Conservation (phyloP, 805 yeast genomes). For the Zygosaccharomyces lentus region DNA sequence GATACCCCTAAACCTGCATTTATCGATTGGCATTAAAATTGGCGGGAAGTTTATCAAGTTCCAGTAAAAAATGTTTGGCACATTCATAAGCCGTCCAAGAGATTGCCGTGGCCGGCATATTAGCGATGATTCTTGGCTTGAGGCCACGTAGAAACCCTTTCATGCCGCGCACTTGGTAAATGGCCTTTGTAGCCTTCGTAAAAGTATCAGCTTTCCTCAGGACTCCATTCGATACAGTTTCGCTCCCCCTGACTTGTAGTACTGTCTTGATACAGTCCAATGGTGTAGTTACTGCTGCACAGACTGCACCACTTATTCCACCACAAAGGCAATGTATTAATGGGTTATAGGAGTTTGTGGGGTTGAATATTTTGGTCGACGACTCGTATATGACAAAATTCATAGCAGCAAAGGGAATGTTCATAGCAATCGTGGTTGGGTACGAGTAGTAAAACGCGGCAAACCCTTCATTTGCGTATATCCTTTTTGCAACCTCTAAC, state of each 20-base stretch:
- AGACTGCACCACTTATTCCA: conserved; percentile 88
- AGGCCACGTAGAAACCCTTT: conserved; percentile 77
- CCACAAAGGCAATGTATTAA: conserved; percentile 89
- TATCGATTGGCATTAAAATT: background rate
- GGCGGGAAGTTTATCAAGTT: background rate
- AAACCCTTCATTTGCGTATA: conserved; percentile 61
- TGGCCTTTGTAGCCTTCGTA: conserved; percentile 61
- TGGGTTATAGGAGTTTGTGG: conserved; percentile 76
- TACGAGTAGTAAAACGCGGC: conserved; percentile 86
- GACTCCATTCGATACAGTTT: conserved; percentile 37
- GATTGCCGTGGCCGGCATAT: conserved; percentile 94
- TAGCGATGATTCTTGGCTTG: conserved; percentile 85
- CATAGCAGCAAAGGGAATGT: conserved; percentile 90
- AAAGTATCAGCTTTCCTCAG: conserved; percentile 59
- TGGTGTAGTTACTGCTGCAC: conserved; percentile 94
- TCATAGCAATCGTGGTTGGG: conserved; percentile 89
- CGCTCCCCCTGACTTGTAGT: conserved; percentile 71
- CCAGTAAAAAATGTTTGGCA: conserved; percentile 58
- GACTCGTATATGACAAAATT: conserved; percentile 92
- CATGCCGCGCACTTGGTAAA: conserved; percentile 57
- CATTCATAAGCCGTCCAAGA: conserved; percentile 97
- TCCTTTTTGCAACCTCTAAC: conserved; percentile 34
- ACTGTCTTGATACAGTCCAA: conserved; percentile 90
- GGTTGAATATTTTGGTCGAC: conserved; percentile 72
- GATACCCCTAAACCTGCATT: background rate